Evolutionary conservation across 139 green algal species (phyloP).

Genomic region (Micractinium conductrix): DNA sequence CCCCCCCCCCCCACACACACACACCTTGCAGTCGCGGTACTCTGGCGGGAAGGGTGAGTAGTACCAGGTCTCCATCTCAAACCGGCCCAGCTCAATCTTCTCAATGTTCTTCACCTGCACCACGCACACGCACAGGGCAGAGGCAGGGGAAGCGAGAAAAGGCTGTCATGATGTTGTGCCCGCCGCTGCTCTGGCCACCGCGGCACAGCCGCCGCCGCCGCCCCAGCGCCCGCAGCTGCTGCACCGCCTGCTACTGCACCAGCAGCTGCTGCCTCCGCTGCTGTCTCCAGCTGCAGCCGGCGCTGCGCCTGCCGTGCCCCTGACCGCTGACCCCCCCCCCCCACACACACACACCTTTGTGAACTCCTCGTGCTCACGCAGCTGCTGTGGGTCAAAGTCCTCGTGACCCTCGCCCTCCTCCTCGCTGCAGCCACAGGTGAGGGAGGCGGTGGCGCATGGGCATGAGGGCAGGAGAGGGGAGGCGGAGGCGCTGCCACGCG

Average conservation of each 20-base stretch:
- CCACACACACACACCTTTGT: slow-evolving; percentile 77
- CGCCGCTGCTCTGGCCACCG: too few species aligned
- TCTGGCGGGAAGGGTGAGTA: slow-evolving; percentile 95
- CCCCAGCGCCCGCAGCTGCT: too few species aligned
- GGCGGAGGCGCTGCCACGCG: too few species aligned
- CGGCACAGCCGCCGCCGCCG: too few species aligned
- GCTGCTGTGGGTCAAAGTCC: slow-evolving; percentile 89
- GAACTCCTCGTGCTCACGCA: slow-evolving; percentile 98
- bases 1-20: background rate
- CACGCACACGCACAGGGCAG: too few species aligned
- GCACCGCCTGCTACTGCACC: too few species aligned
- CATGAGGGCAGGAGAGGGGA: too few species aligned
- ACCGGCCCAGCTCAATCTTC: slow-evolving; percentile 91
- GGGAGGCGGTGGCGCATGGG: too few species aligned
- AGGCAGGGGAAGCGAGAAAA: background rate
- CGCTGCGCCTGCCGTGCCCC: background rate
- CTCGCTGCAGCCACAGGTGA: slow-evolving; percentile 35
- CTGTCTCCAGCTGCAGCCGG: background rate
- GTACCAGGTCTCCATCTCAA: slow-evolving; percentile 99
- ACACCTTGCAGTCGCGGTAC: slow-evolving; percentile 84
- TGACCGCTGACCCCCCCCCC: too few species aligned
- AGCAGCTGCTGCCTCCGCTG: background rate
- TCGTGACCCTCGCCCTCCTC: slow-evolving; percentile 79
- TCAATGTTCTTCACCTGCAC: slow-evolving; percentile 93
- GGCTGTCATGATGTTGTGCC: too few species aligned